These are phyloP conservation scores for Lantana camara DNA, from an alignment of 257 asterid species.

Conservation along the genomic window DNA sequence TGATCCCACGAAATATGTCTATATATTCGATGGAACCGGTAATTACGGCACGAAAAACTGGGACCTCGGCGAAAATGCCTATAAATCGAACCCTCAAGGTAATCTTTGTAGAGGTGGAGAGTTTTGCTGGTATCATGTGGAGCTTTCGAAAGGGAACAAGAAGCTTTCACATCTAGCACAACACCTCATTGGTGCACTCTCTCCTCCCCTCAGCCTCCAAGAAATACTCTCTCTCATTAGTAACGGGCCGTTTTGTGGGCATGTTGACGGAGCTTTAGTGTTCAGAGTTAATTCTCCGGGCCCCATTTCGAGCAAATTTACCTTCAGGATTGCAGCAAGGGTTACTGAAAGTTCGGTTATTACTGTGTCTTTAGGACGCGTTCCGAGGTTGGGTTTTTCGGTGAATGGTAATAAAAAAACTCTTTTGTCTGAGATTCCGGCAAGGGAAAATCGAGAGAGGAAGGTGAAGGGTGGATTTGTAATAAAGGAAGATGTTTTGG, in stretches of 20 bases:
- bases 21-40: slow-evolving; percentile 90
- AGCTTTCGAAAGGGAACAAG: slow-evolving; percentile 87
- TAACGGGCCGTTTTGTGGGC: slow-evolving; percentile 91
- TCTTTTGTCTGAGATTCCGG: slow-evolving; percentile 83
- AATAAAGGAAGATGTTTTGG: slow-evolving; percentile 77
- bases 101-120: slow-evolving; percentile 52
- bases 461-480: slow-evolving; percentile 66
- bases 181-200: slow-evolving; percentile 76
- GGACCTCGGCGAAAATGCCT: slow-evolving; percentile 48
- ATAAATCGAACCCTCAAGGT: too few relatives aligned
- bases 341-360: slow-evolving; percentile 83
- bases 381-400: slow-evolving; percentile 85
- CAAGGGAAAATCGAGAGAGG: slow-evolving; percentile 44
- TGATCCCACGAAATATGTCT: slow-evolving; percentile 57
- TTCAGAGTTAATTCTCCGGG: slow-evolving; percentile 94
- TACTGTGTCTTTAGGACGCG: slow-evolving; percentile 92
- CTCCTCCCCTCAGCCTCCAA: slow-evolving; percentile 94
- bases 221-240: slow-evolving; percentile 90
- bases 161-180: slow-evolving; percentile 80
- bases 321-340: slow-evolving; percentile 84
- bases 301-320: slow-evolving; percentile 79
- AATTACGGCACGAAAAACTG: slow-evolving; percentile 80
- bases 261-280: slow-evolving; percentile 97
- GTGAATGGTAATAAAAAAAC: slow-evolving; percentile 66
- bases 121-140: slow-evolving; percentile 98